A percentile compares a stretch with the other conserved stretches of the same genome.
phyloP scores from a whole-genome alignment of 129 eudicot genomes.

The Escallonia rubra region DNA sequence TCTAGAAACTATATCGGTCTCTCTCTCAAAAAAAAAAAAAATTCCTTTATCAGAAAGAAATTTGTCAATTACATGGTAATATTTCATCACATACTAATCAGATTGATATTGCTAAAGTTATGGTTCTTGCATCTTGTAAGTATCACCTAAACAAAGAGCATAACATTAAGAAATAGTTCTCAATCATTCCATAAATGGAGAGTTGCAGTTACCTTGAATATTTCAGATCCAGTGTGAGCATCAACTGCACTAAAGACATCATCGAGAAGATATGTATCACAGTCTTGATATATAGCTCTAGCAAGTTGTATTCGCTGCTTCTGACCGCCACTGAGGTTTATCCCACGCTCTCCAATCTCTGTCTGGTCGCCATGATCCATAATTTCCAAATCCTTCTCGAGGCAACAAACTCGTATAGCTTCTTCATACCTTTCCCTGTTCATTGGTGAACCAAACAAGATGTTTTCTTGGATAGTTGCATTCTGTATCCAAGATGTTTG shows the following conservation, averaged over 20 bases:
- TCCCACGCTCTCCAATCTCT: constrained; percentile 39
- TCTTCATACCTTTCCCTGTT: constrained; percentile 12
- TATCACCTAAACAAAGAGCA: neutral
- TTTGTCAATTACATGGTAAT: too few species aligned
- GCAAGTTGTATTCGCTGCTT: constrained; percentile 38
- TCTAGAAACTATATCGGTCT: too few species aligned
- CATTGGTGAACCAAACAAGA: constrained; percentile 23
- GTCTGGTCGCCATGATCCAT: constrained; percentile 26
- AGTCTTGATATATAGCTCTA: constrained; percentile 35
- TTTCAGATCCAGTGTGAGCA: constrained; percentile 37
- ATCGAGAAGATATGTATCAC: constrained; percentile 33
- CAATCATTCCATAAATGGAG: neutral
- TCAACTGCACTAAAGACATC: constrained; percentile 37
- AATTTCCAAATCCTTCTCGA: constrained; percentile 20
- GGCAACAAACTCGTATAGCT: constrained; percentile 16
- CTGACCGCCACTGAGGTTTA: constrained; percentile 36
- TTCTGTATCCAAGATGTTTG: constrained; percentile 30
- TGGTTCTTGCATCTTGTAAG: neutral
- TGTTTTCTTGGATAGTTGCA: constrained; percentile 24
- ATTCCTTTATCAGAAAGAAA: too few species aligned
- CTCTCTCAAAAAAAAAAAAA: too few species aligned
- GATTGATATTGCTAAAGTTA: neutral
- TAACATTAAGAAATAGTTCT: neutral
- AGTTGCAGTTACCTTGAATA: constrained; percentile 21
- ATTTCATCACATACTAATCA: too few species aligned